A percentile compares a stretch with the other conserved stretches of the same genome.
Evolutionary conservation across 2,329 filamentous ascomycete genomes (phyloP).

Genomic region (Exophiala sideris): DNA sequence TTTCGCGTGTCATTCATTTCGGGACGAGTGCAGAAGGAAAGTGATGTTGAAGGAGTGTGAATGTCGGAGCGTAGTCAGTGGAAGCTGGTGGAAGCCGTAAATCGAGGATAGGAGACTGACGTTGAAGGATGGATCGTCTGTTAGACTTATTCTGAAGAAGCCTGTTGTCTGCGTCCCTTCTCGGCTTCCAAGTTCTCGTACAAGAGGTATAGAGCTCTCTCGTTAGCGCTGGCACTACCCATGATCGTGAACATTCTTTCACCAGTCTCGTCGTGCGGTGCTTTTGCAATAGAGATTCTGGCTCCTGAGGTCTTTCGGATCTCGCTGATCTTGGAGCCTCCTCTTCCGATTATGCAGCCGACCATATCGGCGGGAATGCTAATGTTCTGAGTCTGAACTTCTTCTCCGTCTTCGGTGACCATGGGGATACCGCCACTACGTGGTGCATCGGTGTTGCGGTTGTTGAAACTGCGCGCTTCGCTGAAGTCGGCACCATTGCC

Average conservation of each 20-base stretch:
- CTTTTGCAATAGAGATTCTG: slow-evolving; percentile 95
- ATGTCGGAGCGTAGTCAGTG: slow-evolving; percentile 14
- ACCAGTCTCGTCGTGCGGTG: slow-evolving; percentile 92
- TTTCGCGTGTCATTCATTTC: slow-evolving; percentile 21
- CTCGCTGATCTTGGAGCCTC: slow-evolving; percentile 95
- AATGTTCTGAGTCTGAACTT: slow-evolving; percentile 98
- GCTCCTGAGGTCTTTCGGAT: slow-evolving; percentile 96
- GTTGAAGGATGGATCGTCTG: background rate
- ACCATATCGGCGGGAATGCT: slow-evolving; percentile 99
- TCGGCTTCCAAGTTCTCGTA: slow-evolving; percentile 99
- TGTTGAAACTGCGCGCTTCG: slow-evolving; percentile 65
- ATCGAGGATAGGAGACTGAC: background rate
- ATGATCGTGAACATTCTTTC: slow-evolving; percentile 99
- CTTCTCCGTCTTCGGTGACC: slow-evolving; percentile 93
- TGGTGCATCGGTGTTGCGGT: slow-evolving; percentile 67
- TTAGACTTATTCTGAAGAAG: slow-evolving; percentile 52
- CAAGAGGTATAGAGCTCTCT: slow-evolving; percentile 90
- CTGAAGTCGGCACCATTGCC: slow-evolving; percentile 98
- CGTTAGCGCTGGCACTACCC: slow-evolving; percentile 88
- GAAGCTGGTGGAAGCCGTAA: background rate
- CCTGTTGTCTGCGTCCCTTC: slow-evolving; percentile 95
- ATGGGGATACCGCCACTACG: slow-evolving; percentile 67
- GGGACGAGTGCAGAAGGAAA: slow-evolving; percentile 9
- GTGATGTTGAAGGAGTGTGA: slow-evolving; percentile 19
- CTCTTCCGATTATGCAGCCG: slow-evolving; percentile 96